Base-by-base conservation (phyloP, 805 yeast genomes). In the Metschnikowia cubensis region DNA sequence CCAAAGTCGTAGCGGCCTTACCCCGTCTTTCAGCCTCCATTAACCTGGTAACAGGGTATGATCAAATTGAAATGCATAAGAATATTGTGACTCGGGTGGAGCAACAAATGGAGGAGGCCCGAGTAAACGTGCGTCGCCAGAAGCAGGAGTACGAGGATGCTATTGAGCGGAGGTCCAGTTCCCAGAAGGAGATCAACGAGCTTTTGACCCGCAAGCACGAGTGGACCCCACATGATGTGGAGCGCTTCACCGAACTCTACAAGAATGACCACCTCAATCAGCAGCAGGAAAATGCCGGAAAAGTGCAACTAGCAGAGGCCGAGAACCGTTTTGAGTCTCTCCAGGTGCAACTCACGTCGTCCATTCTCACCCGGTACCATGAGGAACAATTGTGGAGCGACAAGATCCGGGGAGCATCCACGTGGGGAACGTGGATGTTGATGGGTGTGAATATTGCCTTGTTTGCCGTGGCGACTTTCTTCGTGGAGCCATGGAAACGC, bases 321-420 rank as follows among this genome's bases (percentile, higher is more conserved):
- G 97, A 91, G 57, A 63, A 61, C 2, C 64, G 67, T 42, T 87
- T 85, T 38, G 96, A 90, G 49, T 83, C 83, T 8, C 66, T 84
- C 17, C 92, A 87, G 57, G 77, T 82, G 48, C 80, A 77, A 50
- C 69, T 90, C 42, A 84, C 89, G 15, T 83, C 83, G 50, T 84
- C 88, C 51, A 94, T 94, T 15, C 73, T 92, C 61, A 83, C 90
- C 1, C 74, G 98, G 58, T 94, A 94, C 61, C 96, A 92, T 55
- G 98, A 94, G 65, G 99, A 94, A 62, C 98, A 94, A 67, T 82
- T 94, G 6, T 94, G 99, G 98, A 89, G 97, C 1, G 99, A 94
- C 68, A 91, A 91, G 67, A 94, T 94, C 52, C 75, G 99, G 53
- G 80, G 91, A 56, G 89, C 96, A 4, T 88, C 96, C 5, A 91